These are phyloP conservation scores for Prunus mume DNA, from an alignment of 306 rosid species.

Conservation along the genomic window DNA sequence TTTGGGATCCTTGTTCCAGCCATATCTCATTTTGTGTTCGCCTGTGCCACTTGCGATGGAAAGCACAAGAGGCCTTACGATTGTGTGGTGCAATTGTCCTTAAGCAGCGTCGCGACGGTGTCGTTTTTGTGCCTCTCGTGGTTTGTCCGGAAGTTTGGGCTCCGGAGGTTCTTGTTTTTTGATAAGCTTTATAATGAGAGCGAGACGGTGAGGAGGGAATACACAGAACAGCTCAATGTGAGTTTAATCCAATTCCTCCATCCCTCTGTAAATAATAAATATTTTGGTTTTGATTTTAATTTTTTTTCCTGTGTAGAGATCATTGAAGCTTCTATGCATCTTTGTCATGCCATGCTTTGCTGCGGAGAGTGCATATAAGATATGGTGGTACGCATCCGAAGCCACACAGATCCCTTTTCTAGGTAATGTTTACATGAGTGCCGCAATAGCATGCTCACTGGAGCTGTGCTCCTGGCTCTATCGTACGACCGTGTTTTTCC, in stretches of 20 bases:
- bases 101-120: slow-evolving; percentile 54
- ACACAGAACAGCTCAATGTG: slow-evolving; percentile 69
- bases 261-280: no score
- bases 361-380: slow-evolving; percentile 78
- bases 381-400: slow-evolving; percentile 98
- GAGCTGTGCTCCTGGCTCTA: slow-evolving; percentile 88
- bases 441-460: slow-evolving; percentile 58
- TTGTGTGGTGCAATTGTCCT: slow-evolving; percentile 65
- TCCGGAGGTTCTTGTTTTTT: slow-evolving; percentile 73
- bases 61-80: slow-evolving; percentile 68
- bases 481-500: slow-evolving; percentile 67
- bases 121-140: slow-evolving; percentile 67
- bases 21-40: slow-evolving; percentile 57
- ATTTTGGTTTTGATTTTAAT: no score
- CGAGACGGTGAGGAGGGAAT: slow-evolving; percentile 60
- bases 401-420: slow-evolving; percentile 69
- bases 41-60: slow-evolving; percentile 63
- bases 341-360: slow-evolving; percentile 71
- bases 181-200: slow-evolving; percentile 84
- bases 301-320: slow-evolving; percentile 39
- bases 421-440: slow-evolving; percentile 66
- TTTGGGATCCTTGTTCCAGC: slow-evolving; percentile 60
- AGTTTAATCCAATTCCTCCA: slow-evolving; percentile 10
- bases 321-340: slow-evolving; percentile 46
- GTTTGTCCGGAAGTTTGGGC: slow-evolving; percentile 58